Base-by-base conservation (phyloP, 164 flowering plant species). In the Chimonanthus praecox region DNA sequence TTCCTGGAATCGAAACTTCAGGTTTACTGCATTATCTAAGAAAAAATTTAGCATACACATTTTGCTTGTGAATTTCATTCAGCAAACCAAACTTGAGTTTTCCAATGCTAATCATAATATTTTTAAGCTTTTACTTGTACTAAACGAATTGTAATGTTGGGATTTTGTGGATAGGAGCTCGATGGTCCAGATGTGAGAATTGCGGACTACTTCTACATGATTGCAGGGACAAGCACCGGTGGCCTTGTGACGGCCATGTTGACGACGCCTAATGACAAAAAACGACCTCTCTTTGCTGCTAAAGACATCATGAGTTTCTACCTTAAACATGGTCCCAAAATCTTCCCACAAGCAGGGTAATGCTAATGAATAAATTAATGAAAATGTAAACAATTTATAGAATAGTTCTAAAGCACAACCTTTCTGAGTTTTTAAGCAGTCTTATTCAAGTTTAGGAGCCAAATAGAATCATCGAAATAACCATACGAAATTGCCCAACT, bases 1-100 rank as follows among this genome's bases (percentile, higher is more conserved):
- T 79, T 77, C 71, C 77, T 81, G 7, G 85, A 83, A 60, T 58
- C 78, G 5, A 64, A 79, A 69, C 80, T 83, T 58, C 83, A 82
- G 77, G 84, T 33, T 33, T 80, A 74, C 13, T 3, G 16, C 11
- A 65, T 45, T 4, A 13, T 65, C 16, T 4, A 9, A 9, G n/a
- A 44, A 65, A 65, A 65, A 9, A 4, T 5, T 65, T 43, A 6
- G 10, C 60, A 4, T 9, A 54, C 60, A 11, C 16, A 54, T 54
- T 10, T 10, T 54, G 33, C 8, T 54, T 10, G 15, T 54, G 60
- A 54, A 54, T 54, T 11, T 54, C 60, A 54, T 54, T 13, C 11
- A 3, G 5, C 60, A 4, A 54, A 7, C 10, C 45, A 63, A 54
- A 54, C 60, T 63, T 18, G 0, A 33, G 3, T 63, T 18, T 18